Base-by-base conservation (phyloP, 1,139 yeast species). In the Scheffersomyces parashehatae region DNA sequence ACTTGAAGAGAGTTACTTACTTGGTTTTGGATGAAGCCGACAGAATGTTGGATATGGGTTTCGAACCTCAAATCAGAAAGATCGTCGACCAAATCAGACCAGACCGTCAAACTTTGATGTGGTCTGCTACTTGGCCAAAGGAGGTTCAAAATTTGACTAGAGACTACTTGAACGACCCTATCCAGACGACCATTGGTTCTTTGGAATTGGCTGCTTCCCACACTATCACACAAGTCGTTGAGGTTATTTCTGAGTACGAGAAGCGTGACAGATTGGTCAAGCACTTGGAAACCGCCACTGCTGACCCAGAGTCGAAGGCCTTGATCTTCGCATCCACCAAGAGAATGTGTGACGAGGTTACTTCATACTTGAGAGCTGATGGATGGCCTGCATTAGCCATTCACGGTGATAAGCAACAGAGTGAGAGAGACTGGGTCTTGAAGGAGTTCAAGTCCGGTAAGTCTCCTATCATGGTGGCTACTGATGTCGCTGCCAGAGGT, bases 41-140 rank as follows among this genome's bases (percentile, higher is more conserved):
- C 68, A 82, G 95, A 75, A 87, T 87, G 95, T 82, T 89, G 74
- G 97, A 90, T 76, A 89, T 89, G 97, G 97, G 97, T 64, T 89
- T 89, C 68, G 97, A 89, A 75, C 96, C 96, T 53, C 96, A 88
- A 76, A 89, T 89, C 69, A 82, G 97, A 77, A 88, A 88, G 74
- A 90, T 89, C 68, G 89, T 90, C 56, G 96, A 88, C 61, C 96
- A 88, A 77, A 89, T 89, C 64, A 85, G 97, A 74, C 97, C 97
- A 50, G 97, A 90, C 68, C 87, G 97, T 75, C 99, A 93, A 77
- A 93, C 99, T 49, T 81, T 93, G 64, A 88, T 93, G 97, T 93
- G 98, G 98, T 90, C 98, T 53, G 99, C 99, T 56, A 93, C 99
- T 44, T 93, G 99, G 99, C 99, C 99, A 62, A 90, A 90, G 79